Percentiles rank a stretch among this genome's conserved stretches.
phyloP scores from a whole-genome alignment of 805 yeast genomes.

The Starmera amethionina region DNA sequence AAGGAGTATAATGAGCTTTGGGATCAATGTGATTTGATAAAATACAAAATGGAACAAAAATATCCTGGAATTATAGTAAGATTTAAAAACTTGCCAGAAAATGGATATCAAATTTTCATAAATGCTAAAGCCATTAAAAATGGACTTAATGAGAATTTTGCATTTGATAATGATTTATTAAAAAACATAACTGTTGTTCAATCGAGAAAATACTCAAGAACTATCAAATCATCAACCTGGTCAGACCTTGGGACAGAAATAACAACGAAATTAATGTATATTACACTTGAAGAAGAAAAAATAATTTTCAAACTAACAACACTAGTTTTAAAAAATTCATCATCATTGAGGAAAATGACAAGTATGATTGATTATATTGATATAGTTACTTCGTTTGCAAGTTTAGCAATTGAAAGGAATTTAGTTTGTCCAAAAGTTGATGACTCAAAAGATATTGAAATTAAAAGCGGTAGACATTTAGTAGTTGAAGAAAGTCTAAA shows the following conservation, averaged over 20 bases:
- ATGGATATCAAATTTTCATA: too few relatives aligned
- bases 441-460: slow-evolving; percentile 34
- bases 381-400: slow-evolving; percentile 62
- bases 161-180: slow-evolving; percentile 1
- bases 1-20: slow-evolving; percentile 17
- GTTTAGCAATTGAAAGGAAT: slow-evolving; percentile 55
- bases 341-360: slow-evolving; percentile 31
- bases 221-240: slow-evolving; percentile 43
- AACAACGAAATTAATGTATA: too few relatives aligned
- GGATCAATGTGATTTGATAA: slow-evolving; percentile 13
- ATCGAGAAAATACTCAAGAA: slow-evolving; percentile 32
- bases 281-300: slow-evolving; percentile 29
- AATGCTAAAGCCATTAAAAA: too few relatives aligned
- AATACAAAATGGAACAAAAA: background rate
- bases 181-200: slow-evolving; percentile 21
- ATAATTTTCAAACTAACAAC: slow-evolving; percentile 41
- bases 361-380: slow-evolving; percentile 57
- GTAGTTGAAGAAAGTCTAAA: slow-evolving; percentile 72
- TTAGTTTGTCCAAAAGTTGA: slow-evolving; percentile 59
- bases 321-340: slow-evolving; percentile 26
- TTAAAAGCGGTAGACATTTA: slow-evolving; percentile 67
- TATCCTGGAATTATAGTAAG: slow-evolving; percentile 2
- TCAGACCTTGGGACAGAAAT: slow-evolving; percentile 31
- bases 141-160: too few relatives aligned
- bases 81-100: too few relatives aligned